These are phyloP conservation scores for Yamadazyma membranifaciens DNA, from an alignment of 1,139 yeast genomes.

Conservation along the genomic window DNA sequence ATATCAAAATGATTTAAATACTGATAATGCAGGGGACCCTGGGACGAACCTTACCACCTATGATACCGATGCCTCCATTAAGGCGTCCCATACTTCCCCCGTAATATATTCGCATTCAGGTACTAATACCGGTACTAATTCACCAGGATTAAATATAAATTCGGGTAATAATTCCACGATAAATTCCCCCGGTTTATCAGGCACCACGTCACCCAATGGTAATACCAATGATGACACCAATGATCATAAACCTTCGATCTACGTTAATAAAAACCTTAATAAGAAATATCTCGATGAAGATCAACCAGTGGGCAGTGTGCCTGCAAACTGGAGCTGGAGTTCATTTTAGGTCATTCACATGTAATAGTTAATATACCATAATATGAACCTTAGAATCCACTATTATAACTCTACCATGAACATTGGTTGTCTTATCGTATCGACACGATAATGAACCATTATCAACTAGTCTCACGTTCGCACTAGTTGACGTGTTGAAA, in stretches of 20 bases:
- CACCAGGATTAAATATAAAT: neutral
- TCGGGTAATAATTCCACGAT: neutral
- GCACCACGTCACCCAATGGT: neutral
- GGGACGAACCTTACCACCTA: no score
- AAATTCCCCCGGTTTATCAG: neutral
- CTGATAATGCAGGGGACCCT: neutral
- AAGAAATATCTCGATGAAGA: constrained; percentile 10
- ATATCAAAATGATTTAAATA: no score
- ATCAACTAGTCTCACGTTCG: neutral
- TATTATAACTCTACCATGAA: no score
- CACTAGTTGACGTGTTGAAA: constrained; percentile 4
- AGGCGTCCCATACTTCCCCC: neutral
- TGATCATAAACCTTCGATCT: neutral
- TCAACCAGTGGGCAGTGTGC: constrained; percentile 40
- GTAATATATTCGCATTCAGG: neutral
- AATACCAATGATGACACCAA: neutral
- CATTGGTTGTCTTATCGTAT: no score
- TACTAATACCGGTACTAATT: neutral
- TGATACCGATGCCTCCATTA: neutral
- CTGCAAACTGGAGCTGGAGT: constrained; percentile 82
- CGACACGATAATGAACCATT: no score
- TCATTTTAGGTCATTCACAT: constrained; percentile 41
- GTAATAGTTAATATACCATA: no score
- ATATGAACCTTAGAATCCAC: no score
- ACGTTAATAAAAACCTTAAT: constrained; percentile 9